Evolutionary conservation across 1,284 basidiomycete genomes (phyloP), one percentile per base, ranked within the genome.

Genomic region (Ustilago shanxiensis): DNA sequence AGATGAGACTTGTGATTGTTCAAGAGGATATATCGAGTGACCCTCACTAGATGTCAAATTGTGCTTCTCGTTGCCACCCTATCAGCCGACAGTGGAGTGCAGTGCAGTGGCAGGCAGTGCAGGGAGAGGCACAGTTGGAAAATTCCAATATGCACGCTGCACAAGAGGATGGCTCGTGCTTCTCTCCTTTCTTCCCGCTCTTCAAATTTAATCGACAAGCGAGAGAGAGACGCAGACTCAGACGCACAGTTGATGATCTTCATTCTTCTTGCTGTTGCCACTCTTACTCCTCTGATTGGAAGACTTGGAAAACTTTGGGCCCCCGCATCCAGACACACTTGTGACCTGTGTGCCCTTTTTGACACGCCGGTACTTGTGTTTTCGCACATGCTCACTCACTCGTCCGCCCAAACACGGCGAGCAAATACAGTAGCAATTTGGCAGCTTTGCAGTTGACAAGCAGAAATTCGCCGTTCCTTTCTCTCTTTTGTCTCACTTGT

Each of bases 111-210:
- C 16, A 24, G 35, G 24, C n/a, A n/a, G n/a, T 33, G 31, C 31
- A 6, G 11, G 31, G 31, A 33, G 31, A 33, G 31, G n/a, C n/a
- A n/a, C n/a, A 6, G 31, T 33, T 33, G 31, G 31, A 33, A 33
- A n/a, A n/a, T n/a, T n/a, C n/a, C n/a, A n/a, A n/a, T n/a, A n/a
- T n/a, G n/a, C n/a, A 16, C n/a, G 33, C 16, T 26, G 39, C 39
- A 26, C 14, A n/a, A 44, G 18, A 31, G 44, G n/a, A 41, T 60
- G 58, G 58, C 58, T 60, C 58, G 58, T 60, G 58, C 58, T 60
- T 33, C 41, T 11, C 39, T 22, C 24, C 18, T 24, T 26, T 35
- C 28, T n/a, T 8, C 11, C 26, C n/a, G 22, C 8, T 16, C 11
- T 29, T 24, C 13, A 16, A 13, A 2, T 20, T 51, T 51, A 35